phyloP scores from a whole-genome alignment of 805 yeast genomes.

The Starmerella geochares region DNA sequence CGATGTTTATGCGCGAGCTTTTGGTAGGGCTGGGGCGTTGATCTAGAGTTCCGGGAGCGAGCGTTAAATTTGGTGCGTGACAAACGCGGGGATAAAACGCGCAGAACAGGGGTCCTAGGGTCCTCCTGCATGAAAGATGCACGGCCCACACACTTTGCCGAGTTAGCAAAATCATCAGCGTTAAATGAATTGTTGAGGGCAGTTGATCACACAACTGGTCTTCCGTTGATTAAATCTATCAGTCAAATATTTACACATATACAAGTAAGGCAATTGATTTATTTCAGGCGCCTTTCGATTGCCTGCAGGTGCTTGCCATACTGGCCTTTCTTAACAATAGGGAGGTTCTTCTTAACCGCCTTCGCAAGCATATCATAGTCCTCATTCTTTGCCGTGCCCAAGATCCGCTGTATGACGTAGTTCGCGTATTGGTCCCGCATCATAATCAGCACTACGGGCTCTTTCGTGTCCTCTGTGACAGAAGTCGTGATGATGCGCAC shows the following conservation, averaged over 20 bases:
- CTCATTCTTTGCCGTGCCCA: conserved; percentile 63
- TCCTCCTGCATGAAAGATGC: too few species aligned
- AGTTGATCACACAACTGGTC: too few species aligned
- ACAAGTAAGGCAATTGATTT: background rate
- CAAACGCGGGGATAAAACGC: background rate
- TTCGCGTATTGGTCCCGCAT: conserved; percentile 97
- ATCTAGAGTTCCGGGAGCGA: too few species aligned
- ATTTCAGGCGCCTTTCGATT: conserved; percentile 47
- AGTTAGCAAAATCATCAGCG: too few species aligned
- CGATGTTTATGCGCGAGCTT: background rate
- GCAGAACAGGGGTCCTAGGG: too few species aligned
- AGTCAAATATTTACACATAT: conserved; percentile 2
- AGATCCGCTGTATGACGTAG: conserved; percentile 89
- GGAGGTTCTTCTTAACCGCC: conserved; percentile 70
- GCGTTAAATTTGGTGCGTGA: too few species aligned
- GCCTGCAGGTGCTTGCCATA: conserved; percentile 78
- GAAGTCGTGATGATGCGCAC: conserved; percentile 46
- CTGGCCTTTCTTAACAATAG: conserved; percentile 54
- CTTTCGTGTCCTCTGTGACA: conserved; percentile 21
- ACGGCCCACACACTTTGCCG: too few species aligned
- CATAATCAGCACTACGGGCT: conserved; percentile 65
- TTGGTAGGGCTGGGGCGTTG: background rate
- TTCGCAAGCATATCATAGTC: conserved; percentile 61
- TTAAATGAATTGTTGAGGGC: too few species aligned
- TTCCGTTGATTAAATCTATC: background rate